Evolutionary conservation across 371 early-diverging fungal genomes (phyloP).

Genomic region (Mortierella sp.): DNA sequence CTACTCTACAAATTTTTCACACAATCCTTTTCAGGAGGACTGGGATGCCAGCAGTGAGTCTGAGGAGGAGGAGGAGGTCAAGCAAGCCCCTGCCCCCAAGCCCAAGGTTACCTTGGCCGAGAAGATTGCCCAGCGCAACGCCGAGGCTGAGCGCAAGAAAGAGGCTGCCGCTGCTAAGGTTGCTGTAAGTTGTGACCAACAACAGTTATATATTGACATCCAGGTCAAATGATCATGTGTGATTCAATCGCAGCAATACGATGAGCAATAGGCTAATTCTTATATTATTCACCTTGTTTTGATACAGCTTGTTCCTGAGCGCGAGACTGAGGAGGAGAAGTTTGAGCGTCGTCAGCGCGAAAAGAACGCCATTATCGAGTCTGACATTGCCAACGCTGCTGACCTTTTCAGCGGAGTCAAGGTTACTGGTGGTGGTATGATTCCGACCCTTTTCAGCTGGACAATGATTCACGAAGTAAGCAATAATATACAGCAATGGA

Average conservation of each 20-base stretch:
- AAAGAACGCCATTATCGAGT: conserved; percentile 78
- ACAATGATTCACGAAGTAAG: neutral
- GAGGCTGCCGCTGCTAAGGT: conserved; percentile 69
- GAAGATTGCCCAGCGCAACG: conserved; percentile 84
- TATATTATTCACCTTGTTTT: neutral
- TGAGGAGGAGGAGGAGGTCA: conserved; percentile 77
- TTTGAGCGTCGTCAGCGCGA: conserved; percentile 75
- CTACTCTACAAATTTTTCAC: neutral
- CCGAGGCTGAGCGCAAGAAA: conserved; percentile 78
- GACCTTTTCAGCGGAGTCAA: conserved; percentile 86
- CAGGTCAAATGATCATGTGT: neutral
- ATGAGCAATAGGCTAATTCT: neutral
- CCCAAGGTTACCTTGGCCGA: conserved; percentile 82
- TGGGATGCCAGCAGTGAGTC: conserved; percentile 66
- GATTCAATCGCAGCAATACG: neutral
- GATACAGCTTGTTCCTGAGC: conserved; percentile 53
- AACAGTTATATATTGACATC: neutral
- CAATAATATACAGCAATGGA: no score
- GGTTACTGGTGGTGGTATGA: conserved; percentile 60
- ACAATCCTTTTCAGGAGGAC: conserved; percentile 48
- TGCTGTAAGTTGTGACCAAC: conserved; percentile 47
- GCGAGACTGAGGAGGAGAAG: conserved; percentile 78
- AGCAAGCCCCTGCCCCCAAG: conserved; percentile 62
- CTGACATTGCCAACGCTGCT: conserved; percentile 88
- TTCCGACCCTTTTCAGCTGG: neutral